These are phyloP conservation scores for Endothia cerciana DNA, from an alignment of 2,329 filamentous ascomycete species.

Conservation along the genomic window DNA sequence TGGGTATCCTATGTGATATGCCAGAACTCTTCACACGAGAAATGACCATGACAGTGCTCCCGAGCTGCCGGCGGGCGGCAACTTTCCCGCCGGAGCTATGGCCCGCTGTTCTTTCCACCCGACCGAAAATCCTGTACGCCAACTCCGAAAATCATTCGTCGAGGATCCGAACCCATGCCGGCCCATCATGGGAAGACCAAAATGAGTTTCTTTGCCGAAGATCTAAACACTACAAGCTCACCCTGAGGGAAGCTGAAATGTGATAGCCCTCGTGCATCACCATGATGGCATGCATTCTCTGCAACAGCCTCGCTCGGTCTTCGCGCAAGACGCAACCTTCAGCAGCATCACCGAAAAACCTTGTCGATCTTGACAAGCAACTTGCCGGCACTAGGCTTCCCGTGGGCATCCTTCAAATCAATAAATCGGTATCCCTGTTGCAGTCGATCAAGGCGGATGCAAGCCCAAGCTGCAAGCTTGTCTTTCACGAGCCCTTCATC, in stretches of 20 bases:
- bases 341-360: constrained; percentile 39
- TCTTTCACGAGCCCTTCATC: constrained; percentile 49
- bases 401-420: constrained; percentile 50
- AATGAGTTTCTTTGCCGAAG: not conserved
- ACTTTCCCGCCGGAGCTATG: not conserved
- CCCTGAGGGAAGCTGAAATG: not conserved
- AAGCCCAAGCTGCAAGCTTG: constrained; percentile 57
- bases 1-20: constrained; percentile 11
- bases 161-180: not conserved
- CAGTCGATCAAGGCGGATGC: constrained; percentile 62
- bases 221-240: not conserved
- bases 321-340: not conserved
- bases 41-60: not conserved
- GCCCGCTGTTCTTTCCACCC: not conserved
- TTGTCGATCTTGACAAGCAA: constrained; percentile 59
- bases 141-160: not conserved
- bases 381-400: constrained; percentile 49
- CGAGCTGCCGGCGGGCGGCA: not conserved
- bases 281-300: not conserved
- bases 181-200: not conserved
- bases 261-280: constrained; percentile 8
- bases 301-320: not conserved
- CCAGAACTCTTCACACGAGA: not conserved
- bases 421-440: constrained; percentile 60
- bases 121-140: not conserved